These are phyloP conservation scores for Carnegiea gigantea DNA, from an alignment of 179 eudicot species.

Conservation along the genomic window DNA sequence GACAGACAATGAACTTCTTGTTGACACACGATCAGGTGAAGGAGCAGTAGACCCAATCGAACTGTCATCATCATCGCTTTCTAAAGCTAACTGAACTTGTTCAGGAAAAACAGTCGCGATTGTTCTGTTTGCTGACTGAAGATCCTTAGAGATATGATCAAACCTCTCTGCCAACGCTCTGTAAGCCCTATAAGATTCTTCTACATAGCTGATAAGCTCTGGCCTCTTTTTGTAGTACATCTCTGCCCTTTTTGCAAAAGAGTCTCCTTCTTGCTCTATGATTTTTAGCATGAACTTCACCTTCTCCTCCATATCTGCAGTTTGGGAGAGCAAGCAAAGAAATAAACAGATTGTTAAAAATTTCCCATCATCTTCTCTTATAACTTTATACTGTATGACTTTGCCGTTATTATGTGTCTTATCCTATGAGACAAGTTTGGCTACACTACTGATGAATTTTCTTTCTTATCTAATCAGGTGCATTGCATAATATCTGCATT, in stretches of 20 bases:
- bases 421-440: too few relatives aligned
- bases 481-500: too few relatives aligned
- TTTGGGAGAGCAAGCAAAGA: neutral
- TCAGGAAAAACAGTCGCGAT: slow-evolving; percentile 84
- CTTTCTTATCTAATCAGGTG: too few relatives aligned
- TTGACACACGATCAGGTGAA: slow-evolving; percentile 28
- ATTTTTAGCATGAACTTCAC: slow-evolving; percentile 40
- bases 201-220: slow-evolving; percentile 42
- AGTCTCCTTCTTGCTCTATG: slow-evolving; percentile 55
- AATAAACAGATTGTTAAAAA: neutral
- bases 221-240: slow-evolving; percentile 57
- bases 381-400: too few relatives aligned
- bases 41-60: slow-evolving; percentile 30
- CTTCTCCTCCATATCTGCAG: slow-evolving; percentile 71
- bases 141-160: slow-evolving; percentile 61
- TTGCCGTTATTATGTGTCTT: too few relatives aligned
- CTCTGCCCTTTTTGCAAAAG: slow-evolving; percentile 52
- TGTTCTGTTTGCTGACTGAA: slow-evolving; percentile 89
- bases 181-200: slow-evolving; percentile 44
- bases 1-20: slow-evolving; percentile 15
- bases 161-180: slow-evolving; percentile 49
- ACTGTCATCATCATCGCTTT: slow-evolving; percentile 64
- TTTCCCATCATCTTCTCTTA: neutral
- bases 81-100: slow-evolving; percentile 54
- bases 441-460: too few relatives aligned